phyloP scores from a whole-genome alignment of 139 green algal genomes.

The Tetraselmis chui region DNA sequence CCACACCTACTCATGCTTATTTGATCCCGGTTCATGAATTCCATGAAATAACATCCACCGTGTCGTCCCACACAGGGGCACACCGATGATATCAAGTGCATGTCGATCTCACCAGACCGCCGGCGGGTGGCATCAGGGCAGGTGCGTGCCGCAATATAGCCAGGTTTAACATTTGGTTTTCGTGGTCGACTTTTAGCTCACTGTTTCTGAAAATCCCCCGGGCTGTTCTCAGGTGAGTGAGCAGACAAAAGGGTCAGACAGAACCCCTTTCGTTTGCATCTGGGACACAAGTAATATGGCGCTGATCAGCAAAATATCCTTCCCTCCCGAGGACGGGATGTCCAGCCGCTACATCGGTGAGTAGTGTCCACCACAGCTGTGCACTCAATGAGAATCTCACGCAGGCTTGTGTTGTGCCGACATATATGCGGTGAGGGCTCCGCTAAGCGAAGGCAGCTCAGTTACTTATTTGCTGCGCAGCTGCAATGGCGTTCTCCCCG shows the following conservation, averaged over 20 bases:
- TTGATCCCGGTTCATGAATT: no score
- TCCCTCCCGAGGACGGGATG: constrained; percentile 27
- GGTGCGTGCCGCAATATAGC: background rate
- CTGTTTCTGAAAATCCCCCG: no score
- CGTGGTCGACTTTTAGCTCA: no score
- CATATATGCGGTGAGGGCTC: no score
- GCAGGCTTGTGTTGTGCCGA: no score
- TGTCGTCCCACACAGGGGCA: constrained; percentile 6
- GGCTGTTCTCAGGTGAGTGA: background rate
- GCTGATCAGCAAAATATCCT: constrained; percentile 24
- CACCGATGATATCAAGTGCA: constrained; percentile 15
- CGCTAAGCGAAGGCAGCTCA: no score
- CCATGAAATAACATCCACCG: no score
- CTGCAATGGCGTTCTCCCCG: background rate
- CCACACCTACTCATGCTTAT: no score
- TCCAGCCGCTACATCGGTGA: constrained; percentile 1
- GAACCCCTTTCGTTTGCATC: background rate
- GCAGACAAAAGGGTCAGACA: background rate
- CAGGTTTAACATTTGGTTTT: no score
- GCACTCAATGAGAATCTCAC: no score
- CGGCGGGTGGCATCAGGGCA: background rate
- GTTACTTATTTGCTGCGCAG: background rate
- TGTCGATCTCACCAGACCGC: constrained; percentile 4
- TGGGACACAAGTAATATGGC: constrained; percentile 6
- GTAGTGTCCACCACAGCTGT: no score